Percentiles rank a stretch among this genome's conserved stretches.
Evolutionary conservation across 306 rosid genomes (phyloP).

Genomic region (Pyrus communis): DNA sequence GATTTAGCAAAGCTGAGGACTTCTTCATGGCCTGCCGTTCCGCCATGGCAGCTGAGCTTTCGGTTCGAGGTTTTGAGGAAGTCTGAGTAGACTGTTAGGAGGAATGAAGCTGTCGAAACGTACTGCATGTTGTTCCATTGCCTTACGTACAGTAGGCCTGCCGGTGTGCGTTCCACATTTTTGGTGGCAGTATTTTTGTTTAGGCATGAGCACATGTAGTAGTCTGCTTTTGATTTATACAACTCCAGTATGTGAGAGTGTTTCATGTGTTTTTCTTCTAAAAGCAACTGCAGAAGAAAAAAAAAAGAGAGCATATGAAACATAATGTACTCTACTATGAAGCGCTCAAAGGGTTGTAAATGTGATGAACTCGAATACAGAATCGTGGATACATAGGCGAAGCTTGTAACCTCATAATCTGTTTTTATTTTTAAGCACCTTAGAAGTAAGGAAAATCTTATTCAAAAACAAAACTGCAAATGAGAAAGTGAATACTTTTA

Average conservation of each 20-base stretch:
- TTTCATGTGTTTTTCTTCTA: constrained; percentile 46
- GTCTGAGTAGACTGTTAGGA: constrained; percentile 69
- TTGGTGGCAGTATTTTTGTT: constrained; percentile 60
- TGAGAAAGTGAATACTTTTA: no score
- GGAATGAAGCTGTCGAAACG: constrained; percentile 78
- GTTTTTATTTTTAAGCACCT: not conserved
- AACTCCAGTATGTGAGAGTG: constrained; percentile 43
- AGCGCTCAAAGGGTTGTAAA: not conserved
- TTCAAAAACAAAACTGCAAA: no score
- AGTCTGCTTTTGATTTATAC: constrained; percentile 74
- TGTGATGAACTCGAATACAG: not conserved
- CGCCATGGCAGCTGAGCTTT: constrained; percentile 49
- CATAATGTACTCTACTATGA: not conserved
- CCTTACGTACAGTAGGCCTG: constrained; percentile 61
- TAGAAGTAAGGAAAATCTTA: no score
- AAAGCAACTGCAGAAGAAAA: constrained; percentile 39
- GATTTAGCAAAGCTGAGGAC: constrained; percentile 54
- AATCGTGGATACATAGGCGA: not conserved
- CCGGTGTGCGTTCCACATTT: constrained; percentile 65
- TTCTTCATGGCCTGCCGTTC: constrained; percentile 30
- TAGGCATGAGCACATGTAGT: constrained; percentile 79
- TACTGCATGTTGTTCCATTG: constrained; percentile 99
- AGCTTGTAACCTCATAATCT: no score
- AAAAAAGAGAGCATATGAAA: not conserved
- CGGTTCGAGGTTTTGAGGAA: constrained; percentile 45